Conservation (phyloP, 495 filamentous ascomycete species). For the Podospora didyma region DNA sequence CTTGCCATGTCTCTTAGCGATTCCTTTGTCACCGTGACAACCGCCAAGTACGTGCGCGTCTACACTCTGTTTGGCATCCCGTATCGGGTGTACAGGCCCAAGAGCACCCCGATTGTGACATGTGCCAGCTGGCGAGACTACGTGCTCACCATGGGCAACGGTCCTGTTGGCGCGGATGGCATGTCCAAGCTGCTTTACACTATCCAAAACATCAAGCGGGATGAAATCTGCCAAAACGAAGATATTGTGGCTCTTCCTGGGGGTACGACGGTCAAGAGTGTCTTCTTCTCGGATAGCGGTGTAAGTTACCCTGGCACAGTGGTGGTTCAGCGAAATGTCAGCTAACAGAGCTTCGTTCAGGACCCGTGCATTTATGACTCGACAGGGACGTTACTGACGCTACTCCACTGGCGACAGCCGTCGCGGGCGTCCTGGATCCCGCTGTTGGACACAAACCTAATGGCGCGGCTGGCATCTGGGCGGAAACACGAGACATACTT, state of each 20-base stretch:
- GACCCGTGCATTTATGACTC: constrained; percentile 94
- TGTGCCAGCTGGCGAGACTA: constrained; percentile 94
- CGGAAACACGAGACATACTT: constrained; percentile 88
- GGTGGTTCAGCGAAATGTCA: not conserved
- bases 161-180: constrained; percentile 75
- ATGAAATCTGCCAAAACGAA: constrained; percentile 87
- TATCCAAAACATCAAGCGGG: constrained; percentile 88
- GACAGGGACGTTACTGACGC: constrained; percentile 76
- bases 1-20: constrained; percentile 88
- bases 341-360: constrained; percentile 31
- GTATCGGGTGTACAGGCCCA: constrained; percentile 82
- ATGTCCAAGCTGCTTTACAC: constrained; percentile 73
- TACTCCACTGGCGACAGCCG: constrained; percentile 84
- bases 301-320: constrained; percentile 44
- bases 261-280: constrained; percentile 64
- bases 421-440: constrained; percentile 90
- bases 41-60: constrained; percentile 79
- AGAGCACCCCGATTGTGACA: constrained; percentile 81
- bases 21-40: constrained; percentile 80
- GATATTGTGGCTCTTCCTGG: constrained; percentile 81
- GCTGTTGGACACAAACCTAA: constrained; percentile 77
- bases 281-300: constrained; percentile 88
- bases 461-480: constrained; percentile 77
- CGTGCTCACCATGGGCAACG: constrained; percentile 89
- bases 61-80: constrained; percentile 92